Evolutionary conservation across 108 stramenopile genomes (phyloP).

Genomic region (Skeletonema menzelii): DNA sequence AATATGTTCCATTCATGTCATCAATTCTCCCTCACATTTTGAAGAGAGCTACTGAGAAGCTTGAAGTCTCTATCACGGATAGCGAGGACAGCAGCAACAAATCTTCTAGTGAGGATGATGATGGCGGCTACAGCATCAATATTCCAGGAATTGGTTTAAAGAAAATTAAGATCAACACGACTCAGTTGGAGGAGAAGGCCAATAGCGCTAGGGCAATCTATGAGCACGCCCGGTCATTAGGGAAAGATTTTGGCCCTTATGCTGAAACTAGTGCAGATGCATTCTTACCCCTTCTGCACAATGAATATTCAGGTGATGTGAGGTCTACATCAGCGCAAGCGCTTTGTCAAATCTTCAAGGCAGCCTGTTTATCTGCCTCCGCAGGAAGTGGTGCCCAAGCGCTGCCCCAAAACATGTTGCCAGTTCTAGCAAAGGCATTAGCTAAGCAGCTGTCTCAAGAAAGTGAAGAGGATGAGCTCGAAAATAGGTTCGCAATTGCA

Average conservation of each 20-base stretch:
- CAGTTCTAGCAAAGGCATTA: constrained; percentile 42
- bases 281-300: constrained; percentile 61
- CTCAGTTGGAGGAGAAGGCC: constrained; percentile 73
- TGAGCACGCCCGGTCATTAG: constrained; percentile 71
- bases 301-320: constrained; percentile 77
- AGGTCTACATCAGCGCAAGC: constrained; percentile 73
- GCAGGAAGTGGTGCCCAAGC: constrained; percentile 23
- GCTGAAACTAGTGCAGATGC: constrained; percentile 51
- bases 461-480: constrained; percentile 61
- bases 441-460: constrained; percentile 62
- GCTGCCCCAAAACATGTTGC: constrained; percentile 45
- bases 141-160: constrained; percentile 77
- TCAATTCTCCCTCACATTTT: constrained; percentile 70
- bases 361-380: constrained; percentile 58
- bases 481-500: constrained; percentile 64
- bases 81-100: constrained; percentile 17
- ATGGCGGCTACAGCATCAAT: constrained; percentile 65
- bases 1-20: constrained; percentile 63
- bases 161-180: constrained; percentile 78
- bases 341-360: constrained; percentile 75
- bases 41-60: constrained; percentile 47
- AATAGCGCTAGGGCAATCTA: constrained; percentile 72
- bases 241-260: constrained; percentile 64
- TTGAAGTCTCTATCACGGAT: constrained; percentile 61
- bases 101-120: constrained; percentile 25